phyloP scores from a whole-genome alignment of 2,329 filamentous ascomycete genomes.

The Westerdykella aurantiaca region DNA sequence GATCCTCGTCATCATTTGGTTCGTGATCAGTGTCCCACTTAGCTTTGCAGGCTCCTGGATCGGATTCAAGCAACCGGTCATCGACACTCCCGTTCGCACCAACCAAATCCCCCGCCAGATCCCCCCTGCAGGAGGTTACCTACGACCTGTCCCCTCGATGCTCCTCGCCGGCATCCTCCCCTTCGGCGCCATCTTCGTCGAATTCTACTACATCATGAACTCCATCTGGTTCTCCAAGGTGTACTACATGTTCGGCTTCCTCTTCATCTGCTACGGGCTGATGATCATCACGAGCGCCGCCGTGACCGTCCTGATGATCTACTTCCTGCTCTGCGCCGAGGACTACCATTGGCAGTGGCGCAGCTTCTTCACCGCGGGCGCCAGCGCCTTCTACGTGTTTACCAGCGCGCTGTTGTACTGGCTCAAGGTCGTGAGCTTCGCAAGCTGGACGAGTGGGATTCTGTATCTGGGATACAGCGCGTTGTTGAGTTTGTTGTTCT shows the following conservation, averaged over 20 bases:
- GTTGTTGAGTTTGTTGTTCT: constrained; percentile 84
- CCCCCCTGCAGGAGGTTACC: constrained; percentile 74
- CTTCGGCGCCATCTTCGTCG: constrained; percentile 95
- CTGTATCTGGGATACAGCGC: constrained; percentile 91
- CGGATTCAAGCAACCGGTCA: constrained; percentile 66
- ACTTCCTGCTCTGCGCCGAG: constrained; percentile 91
- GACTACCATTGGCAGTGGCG: constrained; percentile 99
- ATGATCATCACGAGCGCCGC: constrained; percentile 95
- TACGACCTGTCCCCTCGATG: constrained; percentile 83
- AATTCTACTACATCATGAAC: constrained; percentile 99
- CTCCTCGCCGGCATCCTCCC: constrained; percentile 86
- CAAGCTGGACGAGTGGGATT: constrained; percentile 77
- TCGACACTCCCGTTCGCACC: constrained; percentile 79
- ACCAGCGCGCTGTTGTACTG: constrained; percentile 87
- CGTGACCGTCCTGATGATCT: constrained; percentile 89
- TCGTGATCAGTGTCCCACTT: constrained; percentile 88
- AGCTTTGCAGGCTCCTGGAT: constrained; percentile 89
- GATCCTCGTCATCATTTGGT: constrained; percentile 90
- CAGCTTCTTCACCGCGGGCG: constrained; percentile 84
- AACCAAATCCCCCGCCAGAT: constrained; percentile 99
- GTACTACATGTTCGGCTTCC: constrained; percentile 99
- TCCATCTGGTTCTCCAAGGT: constrained; percentile 98
- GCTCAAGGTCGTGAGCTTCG: constrained; percentile 78
- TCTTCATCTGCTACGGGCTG: constrained; percentile 94
- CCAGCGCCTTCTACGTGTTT: constrained; percentile 88